Base-by-base conservation (phyloP, 441 rosid species). In the Gossypium davidsonii region DNA sequence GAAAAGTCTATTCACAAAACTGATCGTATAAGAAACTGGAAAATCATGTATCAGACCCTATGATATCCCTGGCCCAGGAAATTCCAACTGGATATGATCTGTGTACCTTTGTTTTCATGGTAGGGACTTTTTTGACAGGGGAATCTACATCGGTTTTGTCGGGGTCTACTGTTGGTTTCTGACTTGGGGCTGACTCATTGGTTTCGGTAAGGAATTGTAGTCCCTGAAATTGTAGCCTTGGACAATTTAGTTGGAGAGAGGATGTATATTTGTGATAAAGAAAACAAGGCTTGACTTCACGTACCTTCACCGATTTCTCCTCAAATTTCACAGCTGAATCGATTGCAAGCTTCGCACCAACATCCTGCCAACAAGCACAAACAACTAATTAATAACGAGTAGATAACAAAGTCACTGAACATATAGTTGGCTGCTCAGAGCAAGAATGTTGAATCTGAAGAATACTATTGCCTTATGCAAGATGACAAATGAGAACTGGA, bases 201-300 rank as follows among this genome's bases (percentile, higher is more conserved):
- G 80, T 79, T 75, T 90, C 91, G 0, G 92, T 81, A 37, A 91
- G 79, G 77, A 88, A 91, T 79, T 87, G 83, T 62, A 93, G 91
- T 39, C 97, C 97, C 94, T 93, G 86, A 69, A 74, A 83, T 56
- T 77, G 44, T 74, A 70, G 68, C 58, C 15, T 25, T 57, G 71
- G 55, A 62, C 12, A 1, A 14, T 49, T 49, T 62, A 14, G 81
- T 52, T 12, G 31, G 56, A 69, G 31, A 61, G 63, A 14, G 12
- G 18, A 20, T 64, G 64, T 37, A 53, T 37, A 26, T 62, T 53
- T 65, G 26, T 6, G 60, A 44, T 15, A 0, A 68, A 34, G 52
- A 46, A 78, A 14, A 23, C 60, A 12, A 37, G 49, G 56, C 17
- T 59, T 39, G 12, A 4, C 26, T 17, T 7, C 20, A 56, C 60